These are phyloP conservation scores for Centaurea solstitialis DNA, from an alignment of 129 eudicot genomes.

Conservation along the genomic window DNA sequence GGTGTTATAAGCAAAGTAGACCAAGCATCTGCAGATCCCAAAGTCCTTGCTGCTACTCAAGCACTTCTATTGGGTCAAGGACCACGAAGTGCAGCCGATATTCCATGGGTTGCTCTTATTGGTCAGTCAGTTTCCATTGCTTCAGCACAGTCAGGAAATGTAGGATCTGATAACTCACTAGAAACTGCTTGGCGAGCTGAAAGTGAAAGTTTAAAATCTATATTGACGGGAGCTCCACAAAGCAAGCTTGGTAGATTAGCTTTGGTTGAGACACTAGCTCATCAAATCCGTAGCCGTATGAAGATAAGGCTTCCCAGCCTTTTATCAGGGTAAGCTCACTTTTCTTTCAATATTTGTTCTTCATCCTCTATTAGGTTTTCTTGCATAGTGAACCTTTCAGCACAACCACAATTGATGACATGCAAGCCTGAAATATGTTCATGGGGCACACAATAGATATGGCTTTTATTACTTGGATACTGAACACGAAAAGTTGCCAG, in stretches of 20 bases:
- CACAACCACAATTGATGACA: background rate
- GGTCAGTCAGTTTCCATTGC: conserved; percentile 98
- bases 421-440: background rate
- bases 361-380: background rate
- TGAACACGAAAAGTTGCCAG: background rate
- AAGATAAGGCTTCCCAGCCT: conserved; percentile 89
- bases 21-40: conserved; percentile 93
- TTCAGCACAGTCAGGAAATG: conserved; percentile 84
- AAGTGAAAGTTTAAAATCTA: conserved; percentile 93
- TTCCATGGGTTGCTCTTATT: conserved; percentile 97
- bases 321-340: conserved; percentile 73
- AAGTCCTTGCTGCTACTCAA: conserved; percentile 95
- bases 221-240: conserved; percentile 92
- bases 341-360: background rate
- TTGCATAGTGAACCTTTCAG: background rate
- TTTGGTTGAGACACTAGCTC: conserved; percentile 89
- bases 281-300: conserved; percentile 93
- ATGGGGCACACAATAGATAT: background rate
- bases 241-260: conserved; percentile 95
- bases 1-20: conserved; percentile 97
- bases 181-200: conserved; percentile 99
- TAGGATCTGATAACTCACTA: conserved; percentile 83
- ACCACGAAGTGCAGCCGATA: conserved; percentile 89
- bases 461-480: too few species aligned
- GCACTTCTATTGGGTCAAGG: conserved; percentile 95